Base-by-base conservation (phyloP, 495 filamentous ascomycete genomes). In the Bathelium albidoporum region DNA sequence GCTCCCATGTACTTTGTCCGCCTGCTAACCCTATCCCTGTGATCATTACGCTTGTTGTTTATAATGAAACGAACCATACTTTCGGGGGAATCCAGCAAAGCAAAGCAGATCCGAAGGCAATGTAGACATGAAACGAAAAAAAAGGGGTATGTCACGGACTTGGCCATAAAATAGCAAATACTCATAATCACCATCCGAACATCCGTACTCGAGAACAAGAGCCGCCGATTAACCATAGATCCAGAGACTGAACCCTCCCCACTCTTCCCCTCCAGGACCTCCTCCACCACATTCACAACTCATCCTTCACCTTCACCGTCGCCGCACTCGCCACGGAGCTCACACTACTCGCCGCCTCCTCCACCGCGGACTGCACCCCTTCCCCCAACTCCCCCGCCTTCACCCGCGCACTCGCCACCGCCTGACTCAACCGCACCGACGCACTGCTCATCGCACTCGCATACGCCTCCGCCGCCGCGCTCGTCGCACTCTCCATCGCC, bases 391-490 rank as follows among this genome's bases (percentile, higher is more conserved):
- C 77, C 28, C 73, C 77, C 31, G 83, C 66, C 61, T 73, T 73
- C 1, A 75, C 74, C 69, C 77, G 79, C 32, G 80, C 83, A 63
- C 75, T 79, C 68, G 80, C 77, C 34, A 82, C 71, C 24, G 77
- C 79, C 32, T 63, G 76, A 10, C 22, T 73, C 64, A 32, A 86
- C 65, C 61, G 77, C 75, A 58, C 68, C 74, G 58, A 81, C 81
- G 62, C 80, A 82, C 66, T 87, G 82, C 4, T 85, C 68, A 34
- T 78, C 78, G 20, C 79, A 80, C 59, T 82, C 74, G 68, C 85
- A 79, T 16, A 78, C 70, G 4, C 77, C 75, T 60, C 77, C 76
- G 16, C 76, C 53, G 1, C 71, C 70, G 12, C 70, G 53, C 71
- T 72, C n/a, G 52, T 66, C n/a, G 71, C 75, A 24, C 70, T 68